Evolutionary conservation across 106 monocot species (phyloP).

Genomic region (Dactylorhiza incarnata): DNA sequence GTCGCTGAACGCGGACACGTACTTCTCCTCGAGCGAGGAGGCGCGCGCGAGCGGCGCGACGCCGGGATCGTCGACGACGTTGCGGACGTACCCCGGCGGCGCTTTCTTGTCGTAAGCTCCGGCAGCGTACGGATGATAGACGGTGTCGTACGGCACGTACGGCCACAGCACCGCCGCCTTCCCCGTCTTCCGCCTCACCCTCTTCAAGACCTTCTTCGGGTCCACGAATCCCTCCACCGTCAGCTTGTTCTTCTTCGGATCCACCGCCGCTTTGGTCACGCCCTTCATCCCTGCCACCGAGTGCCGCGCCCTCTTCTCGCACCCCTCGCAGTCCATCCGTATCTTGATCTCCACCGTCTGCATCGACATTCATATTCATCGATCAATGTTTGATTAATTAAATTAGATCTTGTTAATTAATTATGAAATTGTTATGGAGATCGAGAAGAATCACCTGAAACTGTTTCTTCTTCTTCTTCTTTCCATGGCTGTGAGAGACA

Average conservation of each 20-base stretch:
- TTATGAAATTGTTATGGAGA: too few species aligned
- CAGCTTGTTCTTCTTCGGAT: constrained; percentile 18
- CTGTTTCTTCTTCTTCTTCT: not conserved
- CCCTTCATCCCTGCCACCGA: constrained; percentile 4
- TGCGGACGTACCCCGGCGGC: constrained; percentile 19
- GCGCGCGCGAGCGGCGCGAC: not conserved
- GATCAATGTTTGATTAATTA: not conserved
- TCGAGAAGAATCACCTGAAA: not conserved
- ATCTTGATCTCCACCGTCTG: constrained; percentile 12
- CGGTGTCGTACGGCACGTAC: constrained; percentile 8
- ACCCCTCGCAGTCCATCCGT: constrained; percentile 11
- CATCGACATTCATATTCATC: not conserved
- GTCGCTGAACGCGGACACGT: constrained; percentile 13
- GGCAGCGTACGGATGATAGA: constrained; percentile 12
- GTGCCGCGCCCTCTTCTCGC: not conserved
- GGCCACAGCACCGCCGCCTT: constrained; percentile 22
- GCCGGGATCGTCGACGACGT: not conserved
- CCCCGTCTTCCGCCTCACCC: constrained; percentile 12
- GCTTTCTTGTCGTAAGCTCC: constrained; percentile 25
- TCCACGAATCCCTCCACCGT: constrained; percentile 18
- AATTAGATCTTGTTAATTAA: not conserved
- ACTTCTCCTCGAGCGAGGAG: constrained; percentile 7
- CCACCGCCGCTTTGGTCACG: not conserved
- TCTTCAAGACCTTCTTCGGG: constrained; percentile 20
- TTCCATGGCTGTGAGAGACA: not conserved